Evolutionary conservation across 1,284 basidiomycete species (phyloP), one percentile per base, ranked within the genome.

Genomic region (Leccinum brunneo-olivaceum): DNA sequence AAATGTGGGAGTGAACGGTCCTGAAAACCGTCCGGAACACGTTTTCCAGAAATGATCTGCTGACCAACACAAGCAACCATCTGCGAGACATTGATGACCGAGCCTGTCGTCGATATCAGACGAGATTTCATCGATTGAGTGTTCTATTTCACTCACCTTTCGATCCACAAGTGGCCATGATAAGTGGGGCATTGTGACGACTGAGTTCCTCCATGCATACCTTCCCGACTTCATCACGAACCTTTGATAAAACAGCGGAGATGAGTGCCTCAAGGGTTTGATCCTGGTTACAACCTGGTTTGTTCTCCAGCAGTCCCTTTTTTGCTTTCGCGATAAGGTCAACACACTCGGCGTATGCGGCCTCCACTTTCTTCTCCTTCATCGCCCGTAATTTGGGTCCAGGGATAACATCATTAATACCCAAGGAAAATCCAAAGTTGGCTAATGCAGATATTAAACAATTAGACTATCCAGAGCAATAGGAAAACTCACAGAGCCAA

Each of bases 21-120:
- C 67, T 98, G 96, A 73, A 99, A 98, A 41, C 95, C 96, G 73
- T 98, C 90, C 1, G 93, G 93, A 6, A 99, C 94, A 81, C 96
- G 96, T 63, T 91, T 89, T 18, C 96, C 96, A 19, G 90, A 84
- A 54, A 98, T 98, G 66, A 98, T 98, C 62, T 99, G 96, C 63
- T 99, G 96, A 9, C 96, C 96, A 54, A 99, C 96, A 79, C 94
- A 97, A 53, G 96, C 96, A 47, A 98, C 96, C 96, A 99, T 99
- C 70, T 99, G 96, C 11, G 93, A 96, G 47, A 99, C 96, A 66
- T 99, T 98, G 70, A 98, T 97, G 53, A 94, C 91, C 57, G 95
- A 98, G 64, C 95, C 92, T 95, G 20, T 30, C 23, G 12, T 28
- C 7, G 18, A 39, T 24, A 27, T 51, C 23, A 41, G 33, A 27